Evolutionary conservation across 2,329 filamentous ascomycete genomes (phyloP), one percentile per base, ranked within the genome.

Genomic region (Pseudocercospora crystallina): DNA sequence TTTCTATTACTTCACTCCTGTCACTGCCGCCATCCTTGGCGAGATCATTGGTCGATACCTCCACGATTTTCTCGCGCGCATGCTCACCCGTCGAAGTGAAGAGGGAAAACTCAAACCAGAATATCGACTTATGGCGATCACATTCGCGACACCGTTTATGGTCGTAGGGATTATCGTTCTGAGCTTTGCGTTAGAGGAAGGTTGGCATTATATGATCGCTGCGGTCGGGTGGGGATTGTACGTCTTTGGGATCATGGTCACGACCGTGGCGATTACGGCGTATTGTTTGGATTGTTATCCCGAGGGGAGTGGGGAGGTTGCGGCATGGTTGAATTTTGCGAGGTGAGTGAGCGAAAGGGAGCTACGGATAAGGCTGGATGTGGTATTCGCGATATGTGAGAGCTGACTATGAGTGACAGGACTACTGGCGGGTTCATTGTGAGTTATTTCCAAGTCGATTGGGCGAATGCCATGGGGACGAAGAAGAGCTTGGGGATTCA

Each of bases 1-100:
- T 13, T 63, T 50, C 37, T 51, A 60, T 32, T 66, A 67, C 50
- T 63, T 67, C 37, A 61, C 65, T 4, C 64, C 64, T n/a, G 51
- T 66, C n/a, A 54, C 65, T 1, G 61, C 47, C 1, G 57, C 60
- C 4, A 42, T 47, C 9, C 37, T 66, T 13, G 64, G 61, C 20
- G 63, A 66, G 44, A 8, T 59, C 11, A 57, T 63, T 17, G 63
- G 65, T 8, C 60, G 65, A 35, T 63, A 46, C 50, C 58, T 65
- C 43, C 63, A 66, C 42, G 63, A 67, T 41, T 60, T 43, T 36
- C 43, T 65, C 9, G 62, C 61, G 4, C 46, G 17, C 12, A 10
- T 9, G 14, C 36, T 51, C 8, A 40, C 41, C 8, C 35, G 37
- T 3, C 37, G 49, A 3, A 50, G 31, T 15, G 5, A 20, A 12